Evolutionary conservation across 345 rosid genomes (phyloP).

Genomic region (Clarkia xantiana): DNA sequence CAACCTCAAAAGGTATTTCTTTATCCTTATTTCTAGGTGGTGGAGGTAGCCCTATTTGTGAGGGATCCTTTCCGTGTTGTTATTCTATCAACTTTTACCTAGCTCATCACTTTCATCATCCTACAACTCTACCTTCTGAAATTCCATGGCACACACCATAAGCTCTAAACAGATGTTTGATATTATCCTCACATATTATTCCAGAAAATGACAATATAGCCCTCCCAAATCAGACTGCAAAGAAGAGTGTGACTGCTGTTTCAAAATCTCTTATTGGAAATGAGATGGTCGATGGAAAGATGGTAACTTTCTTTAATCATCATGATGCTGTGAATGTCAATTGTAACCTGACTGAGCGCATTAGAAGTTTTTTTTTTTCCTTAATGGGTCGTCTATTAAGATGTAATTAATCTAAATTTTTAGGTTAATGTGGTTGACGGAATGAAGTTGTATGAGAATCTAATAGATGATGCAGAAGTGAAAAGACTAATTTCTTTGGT

Average conservation of each 20-base stretch:
- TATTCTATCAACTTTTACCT: neutral
- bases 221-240: slow-evolving; percentile 26
- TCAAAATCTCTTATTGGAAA: slow-evolving; percentile 46
- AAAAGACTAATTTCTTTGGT: slow-evolving; percentile 51
- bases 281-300: slow-evolving; percentile 59
- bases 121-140: no score
- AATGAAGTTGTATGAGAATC: slow-evolving; percentile 50
- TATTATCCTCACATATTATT: slow-evolving; percentile 4
- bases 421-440: slow-evolving; percentile 95
- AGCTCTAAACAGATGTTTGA: no score
- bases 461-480: slow-evolving; percentile 44
- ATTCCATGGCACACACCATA: no score
- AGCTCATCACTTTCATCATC: no score
- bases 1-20: slow-evolving; percentile 35
- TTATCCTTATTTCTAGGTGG: neutral
- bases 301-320: slow-evolving; percentile 25
- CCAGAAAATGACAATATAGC: slow-evolving; percentile 30
- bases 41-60: neutral
- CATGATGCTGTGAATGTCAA: neutral
- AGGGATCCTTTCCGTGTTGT: neutral
- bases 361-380: neutral
- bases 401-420: slow-evolving; percentile 4
- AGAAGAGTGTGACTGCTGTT: slow-evolving; percentile 21
- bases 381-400: slow-evolving; percentile 3
- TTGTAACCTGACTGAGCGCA: no score